Conservation (phyloP, 148 eudicot species). For the Silene uniflora region DNA sequence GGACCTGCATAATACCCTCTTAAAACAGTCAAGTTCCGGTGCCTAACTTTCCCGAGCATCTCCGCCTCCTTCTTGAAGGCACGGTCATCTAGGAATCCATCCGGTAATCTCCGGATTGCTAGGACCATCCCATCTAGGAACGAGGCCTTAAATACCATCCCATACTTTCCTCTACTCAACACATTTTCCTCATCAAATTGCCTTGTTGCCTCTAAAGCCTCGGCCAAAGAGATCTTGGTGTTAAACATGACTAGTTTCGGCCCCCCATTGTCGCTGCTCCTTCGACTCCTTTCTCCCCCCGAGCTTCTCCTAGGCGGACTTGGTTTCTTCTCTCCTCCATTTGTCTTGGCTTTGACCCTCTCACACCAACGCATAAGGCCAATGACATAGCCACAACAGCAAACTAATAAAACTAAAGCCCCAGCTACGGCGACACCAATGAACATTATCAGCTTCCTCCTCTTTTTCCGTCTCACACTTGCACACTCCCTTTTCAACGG, state of each 20-base stretch:
- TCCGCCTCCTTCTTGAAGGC: conserved; percentile 74
- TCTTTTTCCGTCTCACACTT: conserved; percentile 28
- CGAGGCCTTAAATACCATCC: conserved; percentile 67
- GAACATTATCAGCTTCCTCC: conserved; percentile 43
- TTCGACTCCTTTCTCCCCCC: conserved; percentile 47
- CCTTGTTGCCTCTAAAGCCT: conserved; percentile 72
- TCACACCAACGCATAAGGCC: conserved; percentile 56
- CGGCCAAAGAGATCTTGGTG: conserved; percentile 56
- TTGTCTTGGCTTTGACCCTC: conserved; percentile 40
- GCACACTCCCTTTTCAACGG: conserved; percentile 53
- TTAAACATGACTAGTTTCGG: conserved; percentile 76
- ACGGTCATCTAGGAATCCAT: conserved; percentile 45
- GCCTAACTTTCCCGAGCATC: conserved; percentile 57
- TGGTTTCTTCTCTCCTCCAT: conserved; percentile 60
- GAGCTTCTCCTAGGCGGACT: conserved; percentile 68
- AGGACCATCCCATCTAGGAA: conserved; percentile 74
- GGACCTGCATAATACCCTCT: conserved; percentile 76
- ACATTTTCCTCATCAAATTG: conserved; percentile 86
- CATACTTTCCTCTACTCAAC: conserved; percentile 63
- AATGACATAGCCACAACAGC: conserved; percentile 56
- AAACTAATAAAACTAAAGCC: conserved; percentile 34
- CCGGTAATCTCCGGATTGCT: conserved; percentile 57
- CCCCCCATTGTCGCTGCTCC: conserved; percentile 61
- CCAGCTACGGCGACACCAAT: conserved; percentile 51
- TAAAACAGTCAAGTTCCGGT: conserved; percentile 65